Evolutionary conservation across 768 basidiomycete genomes (phyloP).

Genomic region (Collybiopsis confluens): DNA sequence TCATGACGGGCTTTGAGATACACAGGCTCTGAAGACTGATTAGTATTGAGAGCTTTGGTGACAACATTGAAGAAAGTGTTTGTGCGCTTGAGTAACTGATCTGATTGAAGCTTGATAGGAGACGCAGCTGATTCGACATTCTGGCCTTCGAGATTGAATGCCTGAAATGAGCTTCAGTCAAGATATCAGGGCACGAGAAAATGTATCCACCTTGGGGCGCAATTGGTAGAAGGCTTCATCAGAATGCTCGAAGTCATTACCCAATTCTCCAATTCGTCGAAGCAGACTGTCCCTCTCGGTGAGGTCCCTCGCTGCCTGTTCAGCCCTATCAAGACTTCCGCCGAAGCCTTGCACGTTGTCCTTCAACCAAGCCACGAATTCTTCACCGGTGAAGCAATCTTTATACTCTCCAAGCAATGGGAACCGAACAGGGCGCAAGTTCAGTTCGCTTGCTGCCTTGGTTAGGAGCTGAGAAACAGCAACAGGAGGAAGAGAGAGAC

Average conservation of each 20-base stretch:
- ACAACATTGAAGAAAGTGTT: constrained; percentile 68
- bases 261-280: constrained; percentile 76
- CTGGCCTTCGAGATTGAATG: constrained; percentile 53
- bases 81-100: constrained; percentile 65
- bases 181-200: background rate
- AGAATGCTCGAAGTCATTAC: constrained; percentile 74
- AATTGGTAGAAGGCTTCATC: constrained; percentile 86
- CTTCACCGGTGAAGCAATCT: constrained; percentile 85
- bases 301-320: constrained; percentile 64
- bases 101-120: constrained; percentile 27
- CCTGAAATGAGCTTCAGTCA: constrained; percentile 28
- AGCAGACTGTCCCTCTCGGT: constrained; percentile 58
- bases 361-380: constrained; percentile 82
- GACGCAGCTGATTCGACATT: constrained; percentile 16
- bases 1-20: constrained; percentile 71
- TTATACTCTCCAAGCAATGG: constrained; percentile 81
- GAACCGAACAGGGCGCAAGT: constrained; percentile 66
- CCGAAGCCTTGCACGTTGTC: constrained; percentile 74
- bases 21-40: constrained; percentile 53
- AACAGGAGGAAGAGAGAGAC: constrained; percentile 60
- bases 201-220: constrained; percentile 58
- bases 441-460: constrained; percentile 70
- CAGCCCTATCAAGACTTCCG: constrained; percentile 74
- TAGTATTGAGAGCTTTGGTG: constrained; percentile 59
- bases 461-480: constrained; percentile 66